Base-by-base conservation (phyloP, 768 basidiomycete species). In the Infundibulicybe gibba region DNA sequence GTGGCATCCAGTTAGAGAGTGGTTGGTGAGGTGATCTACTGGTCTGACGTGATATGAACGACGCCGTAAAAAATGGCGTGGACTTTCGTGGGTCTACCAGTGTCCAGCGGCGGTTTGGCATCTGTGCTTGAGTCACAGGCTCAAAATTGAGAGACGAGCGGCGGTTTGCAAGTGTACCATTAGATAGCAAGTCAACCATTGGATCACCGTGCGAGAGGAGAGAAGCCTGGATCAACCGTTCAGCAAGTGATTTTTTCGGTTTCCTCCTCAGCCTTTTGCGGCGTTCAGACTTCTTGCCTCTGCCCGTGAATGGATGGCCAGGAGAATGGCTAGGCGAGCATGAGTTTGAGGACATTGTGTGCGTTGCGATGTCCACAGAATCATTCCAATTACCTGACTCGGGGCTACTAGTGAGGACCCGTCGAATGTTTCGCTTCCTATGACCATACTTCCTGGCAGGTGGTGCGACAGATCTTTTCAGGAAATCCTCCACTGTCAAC, bases 191-290 rank as follows among this genome's bases (percentile, higher is more conserved):
- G 49, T 41, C 50, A 13, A 60, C 55, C 14, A 63, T 59, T 10
- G 67, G 59, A 21, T 68, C 57, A 9, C 64, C 67, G 43, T 63
- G 55, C 1, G 68, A 65, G 31, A 65, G 48, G 8, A 68, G 49
- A 35, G 68, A 65, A 38, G 70, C 70, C 41, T 62, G 61, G 20
- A 69, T 57, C 44, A 72, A 53, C 21, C 70, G 62, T 33, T 58
- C 49, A n/a, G 62, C 56, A 17, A 69, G 56, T 5, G 62, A 38
- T 41, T 54, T 61, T 12, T 33, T 45, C 25, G 25, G 25, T 44
- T 51, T 60, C 38, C 44, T 45, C 47, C 52, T 53, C 48, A 34
- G 12, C n/a, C 11, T 15, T 31, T 25, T 41, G 13, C 32, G 39
- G 14, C 42, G 41, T n/a, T 13, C 19, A 19, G 43, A 11, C 34